phyloP scores from a whole-genome alignment of 2,329 filamentous ascomycete genomes.

The Ambrosiella beaveri region DNA sequence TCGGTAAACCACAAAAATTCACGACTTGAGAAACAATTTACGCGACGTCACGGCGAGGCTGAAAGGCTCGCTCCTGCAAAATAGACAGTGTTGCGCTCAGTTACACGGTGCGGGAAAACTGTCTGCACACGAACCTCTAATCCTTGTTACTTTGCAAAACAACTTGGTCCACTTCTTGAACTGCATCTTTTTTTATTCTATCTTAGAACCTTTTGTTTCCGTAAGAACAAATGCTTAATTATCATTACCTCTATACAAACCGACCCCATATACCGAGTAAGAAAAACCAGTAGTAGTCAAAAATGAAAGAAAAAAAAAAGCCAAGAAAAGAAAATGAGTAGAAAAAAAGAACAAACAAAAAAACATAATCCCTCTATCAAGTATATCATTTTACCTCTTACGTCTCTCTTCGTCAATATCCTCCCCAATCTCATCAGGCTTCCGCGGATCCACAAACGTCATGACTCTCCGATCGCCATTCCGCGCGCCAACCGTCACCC shows the following conservation, averaged over 20 bases:
- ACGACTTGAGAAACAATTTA: neutral
- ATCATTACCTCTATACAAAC: too few species aligned
- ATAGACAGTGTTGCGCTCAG: too few species aligned
- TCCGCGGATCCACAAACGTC: constrained; percentile 37
- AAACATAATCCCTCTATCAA: too few species aligned
- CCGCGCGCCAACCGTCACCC: constrained; percentile 49
- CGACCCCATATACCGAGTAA: too few species aligned
- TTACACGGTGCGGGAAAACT: neutral
- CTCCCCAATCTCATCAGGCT: constrained; percentile 34
- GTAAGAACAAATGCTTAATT: too few species aligned
- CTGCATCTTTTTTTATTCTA: neutral
- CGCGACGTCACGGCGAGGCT: neutral
- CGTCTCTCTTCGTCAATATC: constrained; percentile 29
- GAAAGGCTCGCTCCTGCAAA: neutral
- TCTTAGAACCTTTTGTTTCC: too few species aligned
- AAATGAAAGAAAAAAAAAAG: too few species aligned
- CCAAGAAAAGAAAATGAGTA: neutral
- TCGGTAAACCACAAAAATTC: neutral
- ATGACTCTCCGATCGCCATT: constrained; percentile 39
- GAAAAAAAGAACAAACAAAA: too few species aligned
- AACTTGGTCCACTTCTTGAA: neutral
- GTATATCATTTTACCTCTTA: constrained; percentile 1
- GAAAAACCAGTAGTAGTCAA: too few species aligned
- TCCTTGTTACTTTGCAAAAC: neutral
- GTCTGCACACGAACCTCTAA: neutral